These are phyloP conservation scores for Buddleja alternifolia DNA, from an alignment of 257 asterid genomes.

Conservation along the genomic window DNA sequence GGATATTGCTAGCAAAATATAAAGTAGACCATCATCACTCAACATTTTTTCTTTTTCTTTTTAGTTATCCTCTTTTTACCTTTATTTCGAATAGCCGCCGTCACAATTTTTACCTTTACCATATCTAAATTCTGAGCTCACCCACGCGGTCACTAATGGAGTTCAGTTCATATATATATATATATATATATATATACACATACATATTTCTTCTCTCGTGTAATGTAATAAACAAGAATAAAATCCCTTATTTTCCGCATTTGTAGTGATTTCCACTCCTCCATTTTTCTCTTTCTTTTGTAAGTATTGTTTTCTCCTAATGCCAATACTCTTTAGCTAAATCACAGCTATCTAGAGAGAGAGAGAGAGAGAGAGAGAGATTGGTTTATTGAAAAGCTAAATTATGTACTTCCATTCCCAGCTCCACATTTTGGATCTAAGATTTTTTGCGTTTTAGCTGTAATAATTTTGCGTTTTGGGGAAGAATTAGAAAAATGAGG, in stretches of 20 bases:
- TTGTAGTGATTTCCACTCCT: conserved; percentile 3
- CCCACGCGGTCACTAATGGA: conserved; percentile 29
- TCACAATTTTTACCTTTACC: conserved; percentile 16
- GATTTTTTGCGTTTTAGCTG: conserved; percentile 19
- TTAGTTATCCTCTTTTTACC: too few species aligned
- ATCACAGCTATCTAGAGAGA: conserved; percentile 35
- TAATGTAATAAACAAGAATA: not conserved
- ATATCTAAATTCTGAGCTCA: conserved; percentile 31
- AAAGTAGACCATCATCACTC: too few species aligned
- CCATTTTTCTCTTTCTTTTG: not conserved
- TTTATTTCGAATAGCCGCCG: conserved; percentile 29
- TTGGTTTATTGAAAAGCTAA: conserved; percentile 11
- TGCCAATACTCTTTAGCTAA: conserved; percentile 20
- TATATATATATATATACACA: too few species aligned
- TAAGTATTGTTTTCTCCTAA: not conserved
- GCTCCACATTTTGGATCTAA: conserved; percentile 55
- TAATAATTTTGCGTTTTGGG: not conserved
- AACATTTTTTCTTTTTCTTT: too few species aligned
- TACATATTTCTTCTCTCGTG: not conserved
- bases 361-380: conserved; percentile 15
- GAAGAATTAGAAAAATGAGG: conserved; percentile 50
- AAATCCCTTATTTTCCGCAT: conserved; percentile 28
- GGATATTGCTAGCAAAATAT: too few species aligned
- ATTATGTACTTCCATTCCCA: conserved; percentile 33
- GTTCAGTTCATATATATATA: not conserved